phyloP scores from a whole-genome alignment of 768 basidiomycete species.

The Amylocystis lapponica region DNA sequence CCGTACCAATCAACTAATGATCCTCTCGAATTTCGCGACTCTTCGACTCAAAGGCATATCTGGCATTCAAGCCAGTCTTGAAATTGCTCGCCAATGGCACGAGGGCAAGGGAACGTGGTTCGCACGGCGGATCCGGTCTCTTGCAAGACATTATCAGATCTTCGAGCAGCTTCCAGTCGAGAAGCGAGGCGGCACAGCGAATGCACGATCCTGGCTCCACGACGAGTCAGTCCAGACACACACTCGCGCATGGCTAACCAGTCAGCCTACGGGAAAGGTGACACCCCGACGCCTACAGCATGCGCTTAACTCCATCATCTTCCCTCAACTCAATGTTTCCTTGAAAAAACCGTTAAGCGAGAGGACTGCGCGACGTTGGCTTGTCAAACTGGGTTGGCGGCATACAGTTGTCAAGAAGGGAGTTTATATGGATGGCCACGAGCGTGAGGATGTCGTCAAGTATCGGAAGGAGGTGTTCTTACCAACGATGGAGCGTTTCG shows the following conservation, averaged over 20 bases:
- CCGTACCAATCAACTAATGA: constrained; percentile 25
- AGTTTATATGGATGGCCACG: constrained; percentile 15
- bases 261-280: not conserved
- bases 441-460: constrained; percentile 7
- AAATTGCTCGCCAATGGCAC: constrained; percentile 36
- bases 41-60: constrained; percentile 26
- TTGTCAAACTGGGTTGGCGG: constrained; percentile 5
- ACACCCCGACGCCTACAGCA: not conserved
- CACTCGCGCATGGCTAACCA: not conserved
- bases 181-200: not conserved
- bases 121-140: constrained; percentile 22
- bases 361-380: constrained; percentile 7
- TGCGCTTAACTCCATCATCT: not conserved
- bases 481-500: constrained; percentile 17
- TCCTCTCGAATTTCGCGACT: constrained; percentile 31
- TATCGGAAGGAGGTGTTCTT: constrained; percentile 14
- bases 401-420: constrained; percentile 1
- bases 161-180: constrained; percentile 1
- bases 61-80: constrained; percentile 24
- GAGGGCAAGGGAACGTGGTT: constrained; percentile 25
- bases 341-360: no score
- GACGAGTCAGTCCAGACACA: not conserved
- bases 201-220: not conserved
- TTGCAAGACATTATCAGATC: constrained; percentile 1
- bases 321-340: not conserved